Evolutionary conservation across 768 basidiomycete genomes (phyloP), one percentile per base, ranked within the genome.

Genomic region (Mycena rosella): DNA sequence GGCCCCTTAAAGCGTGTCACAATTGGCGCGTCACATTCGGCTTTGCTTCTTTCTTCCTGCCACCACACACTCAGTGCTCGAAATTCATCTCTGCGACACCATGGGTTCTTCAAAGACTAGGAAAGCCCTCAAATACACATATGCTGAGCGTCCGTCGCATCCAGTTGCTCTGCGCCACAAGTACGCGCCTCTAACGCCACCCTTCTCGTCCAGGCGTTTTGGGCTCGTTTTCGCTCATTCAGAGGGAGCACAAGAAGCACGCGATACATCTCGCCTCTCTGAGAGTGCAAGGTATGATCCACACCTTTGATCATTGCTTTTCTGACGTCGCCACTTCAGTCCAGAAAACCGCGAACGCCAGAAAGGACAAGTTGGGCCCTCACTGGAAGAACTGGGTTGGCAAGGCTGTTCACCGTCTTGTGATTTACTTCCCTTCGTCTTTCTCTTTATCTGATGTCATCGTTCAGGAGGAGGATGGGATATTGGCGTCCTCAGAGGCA

Each of bases 381-480:
- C 78, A 83, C 38, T 87, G 86, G 87, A 75, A 80, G 17, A 81
- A 74, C 30, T 86, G 84, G 84, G 83, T 87, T 27, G 74, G 78
- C 30, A 82, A 81, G 61, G 81, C 85, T 10, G 78, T 87, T 0
- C 77, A 80, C 38, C 83, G 80, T 64, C 78, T 87, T 51, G 86
- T 85, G 36, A 17, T 83, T 74, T 6, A 10, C 5, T 48, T 34
- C 9, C 51, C 4, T 59, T 22, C 26, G 6, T 57, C 42, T 49
- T 42, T 51, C 24, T 8, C 13, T 29, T 22, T 38, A 36, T 40
- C 48, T 65, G 66, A 30, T 66, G 32, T 38, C 53, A 49, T 55
- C 44, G 32, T 51, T 32, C 68, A 86, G 85, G 82, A 83, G 66
- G 79, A 79, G 15, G 81, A 84, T 49, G 86, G 84, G 36, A 78